Percentiles rank a stretch among this genome's conserved stretches.
These are phyloP conservation scores for Macadamia tetraphylla DNA, from an alignment of 164 flowering plant genomes.

Conservation along the genomic window DNA sequence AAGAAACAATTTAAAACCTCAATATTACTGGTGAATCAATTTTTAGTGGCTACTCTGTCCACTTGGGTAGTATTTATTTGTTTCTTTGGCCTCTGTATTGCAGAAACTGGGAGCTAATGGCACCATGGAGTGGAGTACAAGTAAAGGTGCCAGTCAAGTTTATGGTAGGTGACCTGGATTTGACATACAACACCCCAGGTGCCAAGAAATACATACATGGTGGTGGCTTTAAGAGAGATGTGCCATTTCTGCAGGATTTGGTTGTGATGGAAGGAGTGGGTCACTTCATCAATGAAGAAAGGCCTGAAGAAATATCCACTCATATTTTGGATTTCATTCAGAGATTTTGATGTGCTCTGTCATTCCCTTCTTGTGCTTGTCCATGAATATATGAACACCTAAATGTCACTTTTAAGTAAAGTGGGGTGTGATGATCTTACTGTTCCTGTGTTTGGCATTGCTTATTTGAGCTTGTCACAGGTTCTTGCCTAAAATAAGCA, in stretches of 20 bases:
- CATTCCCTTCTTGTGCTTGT: too few species aligned
- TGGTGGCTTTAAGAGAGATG: slow-evolving; percentile 46
- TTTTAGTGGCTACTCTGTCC: too few species aligned
- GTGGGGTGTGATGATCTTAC: too few species aligned
- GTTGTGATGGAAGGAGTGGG: slow-evolving; percentile 60
- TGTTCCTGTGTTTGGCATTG: too few species aligned
- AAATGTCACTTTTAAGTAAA: too few species aligned
- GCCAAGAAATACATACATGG: slow-evolving; percentile 41
- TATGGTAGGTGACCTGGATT: slow-evolving; percentile 53
- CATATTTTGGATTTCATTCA: slow-evolving; percentile 46
- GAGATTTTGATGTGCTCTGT: too few species aligned
- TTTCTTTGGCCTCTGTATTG: slow-evolving; percentile 8
- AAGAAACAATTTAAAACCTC: too few species aligned
- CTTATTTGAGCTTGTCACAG: too few species aligned
- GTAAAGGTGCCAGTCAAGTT: slow-evolving; percentile 56
- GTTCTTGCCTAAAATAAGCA: too few species aligned
- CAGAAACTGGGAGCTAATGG: slow-evolving; percentile 63
- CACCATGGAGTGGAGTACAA: slow-evolving; percentile 52
- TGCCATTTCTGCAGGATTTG: slow-evolving; percentile 50
- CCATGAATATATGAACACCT: too few species aligned
- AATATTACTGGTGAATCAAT: too few species aligned
- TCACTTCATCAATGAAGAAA: slow-evolving; percentile 56
- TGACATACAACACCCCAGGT: slow-evolving; percentile 33
- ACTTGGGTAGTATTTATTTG: too few species aligned
- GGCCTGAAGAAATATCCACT: slow-evolving; percentile 40